A percentile compares a stretch with the other conserved stretches of the same genome.
These are phyloP conservation scores for Talaromyces sp. DNA, from an alignment of 2,329 filamentous ascomycete genomes.

Conservation along the genomic window DNA sequence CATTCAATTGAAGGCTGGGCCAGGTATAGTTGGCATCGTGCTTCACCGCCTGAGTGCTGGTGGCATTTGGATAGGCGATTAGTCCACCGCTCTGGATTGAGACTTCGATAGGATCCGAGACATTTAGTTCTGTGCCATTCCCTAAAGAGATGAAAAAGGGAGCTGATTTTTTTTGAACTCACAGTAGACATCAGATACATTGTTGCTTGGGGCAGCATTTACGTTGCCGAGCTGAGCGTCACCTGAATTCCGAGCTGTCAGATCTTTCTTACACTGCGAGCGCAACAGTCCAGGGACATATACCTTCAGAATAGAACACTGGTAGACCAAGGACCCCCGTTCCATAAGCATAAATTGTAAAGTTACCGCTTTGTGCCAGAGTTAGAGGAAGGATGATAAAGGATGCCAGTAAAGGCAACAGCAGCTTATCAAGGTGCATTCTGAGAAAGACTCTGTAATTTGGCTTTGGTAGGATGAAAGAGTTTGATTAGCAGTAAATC, in stretches of 20 bases:
- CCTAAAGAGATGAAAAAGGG: not conserved
- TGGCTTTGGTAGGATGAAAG: not conserved
- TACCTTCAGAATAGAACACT: constrained; percentile 7
- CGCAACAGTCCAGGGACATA: not conserved
- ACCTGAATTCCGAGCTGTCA: not conserved
- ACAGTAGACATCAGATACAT: constrained; percentile 13
- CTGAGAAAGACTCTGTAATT: not conserved
- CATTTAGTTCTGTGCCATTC: not conserved
- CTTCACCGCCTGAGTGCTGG: constrained; percentile 1
- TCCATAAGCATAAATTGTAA: constrained; percentile 14
- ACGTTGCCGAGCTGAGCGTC: constrained; percentile 5
- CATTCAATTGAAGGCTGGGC: not conserved
- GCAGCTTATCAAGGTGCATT: not conserved
- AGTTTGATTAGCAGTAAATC: not conserved
- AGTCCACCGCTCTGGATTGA: not conserved
- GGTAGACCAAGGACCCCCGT: not conserved
- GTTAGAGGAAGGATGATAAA: not conserved
- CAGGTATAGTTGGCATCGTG: constrained; percentile 2
- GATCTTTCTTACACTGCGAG: not conserved
- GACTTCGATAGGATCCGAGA: not conserved
- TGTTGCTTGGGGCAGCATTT: not conserved
- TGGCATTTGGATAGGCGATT: constrained; percentile 4
- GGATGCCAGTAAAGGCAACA: not conserved
- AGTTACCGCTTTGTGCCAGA: not conserved
- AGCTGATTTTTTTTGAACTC: not conserved